These are phyloP conservation scores for Cucurbita ficifolia DNA, from an alignment of 306 rosid genomes.

Conservation along the genomic window DNA sequence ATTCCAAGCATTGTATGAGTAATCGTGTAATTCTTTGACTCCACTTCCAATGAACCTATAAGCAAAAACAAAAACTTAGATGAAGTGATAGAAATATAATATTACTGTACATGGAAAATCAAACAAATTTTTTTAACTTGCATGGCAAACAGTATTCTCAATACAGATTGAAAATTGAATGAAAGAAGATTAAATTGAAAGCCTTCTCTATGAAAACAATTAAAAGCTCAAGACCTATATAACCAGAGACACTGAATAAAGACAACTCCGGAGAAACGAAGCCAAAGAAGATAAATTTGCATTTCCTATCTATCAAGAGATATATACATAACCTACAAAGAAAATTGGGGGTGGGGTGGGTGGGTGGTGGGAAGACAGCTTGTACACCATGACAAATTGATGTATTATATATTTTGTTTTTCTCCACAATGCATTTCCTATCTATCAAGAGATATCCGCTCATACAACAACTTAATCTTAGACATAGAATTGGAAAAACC, in stretches of 20 bases:
- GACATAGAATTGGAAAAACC: background rate
- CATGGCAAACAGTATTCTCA: background rate
- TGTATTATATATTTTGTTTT: background rate
- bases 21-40: slow-evolving; percentile 87
- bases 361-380: background rate
- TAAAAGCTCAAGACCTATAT: background rate
- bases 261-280: background rate
- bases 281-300: background rate
- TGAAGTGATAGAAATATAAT: background rate
- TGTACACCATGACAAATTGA: background rate
- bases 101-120: background rate
- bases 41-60: slow-evolving; percentile 98
- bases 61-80: background rate
- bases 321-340: background rate
- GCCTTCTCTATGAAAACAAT: background rate
- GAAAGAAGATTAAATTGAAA: background rate
- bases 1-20: slow-evolving; percentile 87
- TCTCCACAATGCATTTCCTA: background rate
- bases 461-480: background rate
- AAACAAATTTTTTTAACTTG: background rate
- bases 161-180: background rate
- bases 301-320: background rate
- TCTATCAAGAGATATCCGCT: background rate
- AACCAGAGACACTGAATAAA: background rate
- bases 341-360: background rate